Base-by-base conservation (phyloP, 345 rosid species). In the Theobroma cacao region DNA sequence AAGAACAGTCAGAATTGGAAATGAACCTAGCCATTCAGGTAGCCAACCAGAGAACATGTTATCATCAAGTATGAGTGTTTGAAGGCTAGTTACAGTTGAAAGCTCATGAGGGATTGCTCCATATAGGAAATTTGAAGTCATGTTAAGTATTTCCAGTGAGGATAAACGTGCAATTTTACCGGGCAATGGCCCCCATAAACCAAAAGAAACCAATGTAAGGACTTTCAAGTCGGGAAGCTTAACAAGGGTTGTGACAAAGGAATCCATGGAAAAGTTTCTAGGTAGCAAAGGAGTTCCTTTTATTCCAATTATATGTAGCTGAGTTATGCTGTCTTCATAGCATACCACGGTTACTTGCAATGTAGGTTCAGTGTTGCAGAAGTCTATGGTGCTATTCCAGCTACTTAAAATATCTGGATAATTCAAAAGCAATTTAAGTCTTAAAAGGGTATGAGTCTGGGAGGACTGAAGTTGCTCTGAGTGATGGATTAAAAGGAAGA, bases 111-210 rank as follows among this genome's bases (percentile, higher is more conserved):
- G 98, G 31, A 96, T 79, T 11, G 88, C 17, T 72, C 93, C 99
- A 58, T 82, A 85, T 28, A 96, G 58, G 73, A 78, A 90, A 82
- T 96, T 96, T 5, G 98, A 92, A 79, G 94, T 94, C 85, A 94
- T 78, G 67, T 96, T 96, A 72, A 96, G 87, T 53, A 94, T 91
- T 87, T 96, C 99, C 31, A 96, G 69, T 0, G 97, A 88, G 0
- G 89, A 85, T 10, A 96, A 80, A 52, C 89, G 91, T 8, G 87
- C 81, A 20, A 96, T 80, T 82, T 94, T 92, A 61, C 89, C 91
- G 10, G 99, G 88, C 75, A 96, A 82, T 13, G 85, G 87, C 52
- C 99, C 99, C 99, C 99, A 91, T 82, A 96, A 82, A 24, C 99
- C 99, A 0, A 96, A 91, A 24, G 95, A 92, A 52, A 86, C 93